Evolutionary conservation across 352 stramenopile species (phyloP).

Genomic region (Globisporangium barbulae): DNA sequence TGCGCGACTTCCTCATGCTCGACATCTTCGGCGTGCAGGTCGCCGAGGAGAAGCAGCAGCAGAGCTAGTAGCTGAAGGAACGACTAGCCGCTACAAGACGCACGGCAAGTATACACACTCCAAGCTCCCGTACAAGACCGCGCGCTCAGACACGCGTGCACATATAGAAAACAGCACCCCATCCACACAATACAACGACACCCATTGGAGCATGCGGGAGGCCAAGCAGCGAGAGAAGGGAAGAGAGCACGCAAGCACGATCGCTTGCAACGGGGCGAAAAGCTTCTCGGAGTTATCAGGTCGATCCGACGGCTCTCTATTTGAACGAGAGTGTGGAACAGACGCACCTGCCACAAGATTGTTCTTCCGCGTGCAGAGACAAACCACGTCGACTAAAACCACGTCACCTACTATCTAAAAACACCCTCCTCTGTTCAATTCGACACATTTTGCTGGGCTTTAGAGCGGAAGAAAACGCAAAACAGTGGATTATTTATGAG

Average conservation of each 20-base stretch:
- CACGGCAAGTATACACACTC: background rate
- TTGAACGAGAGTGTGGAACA: background rate
- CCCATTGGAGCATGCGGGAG: background rate
- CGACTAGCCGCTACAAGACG: background rate
- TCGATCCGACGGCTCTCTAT: constrained; percentile 6
- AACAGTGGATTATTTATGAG: background rate
- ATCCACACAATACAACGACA: background rate
- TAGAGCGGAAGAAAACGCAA: background rate
- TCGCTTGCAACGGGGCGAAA: background rate
- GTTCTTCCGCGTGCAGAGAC: constrained; percentile 5
- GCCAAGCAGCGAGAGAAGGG: background rate
- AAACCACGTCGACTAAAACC: background rate
- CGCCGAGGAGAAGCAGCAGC: constrained; percentile 50
- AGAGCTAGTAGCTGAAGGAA: constrained; percentile 13
- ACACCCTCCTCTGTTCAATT: background rate
- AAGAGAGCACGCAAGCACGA: background rate
- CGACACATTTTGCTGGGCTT: background rate
- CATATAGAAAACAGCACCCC: background rate
- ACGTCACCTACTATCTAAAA: background rate
- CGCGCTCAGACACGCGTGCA: background rate
- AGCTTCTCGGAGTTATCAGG: background rate
- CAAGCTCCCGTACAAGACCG: background rate
- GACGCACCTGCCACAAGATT: constrained; percentile 1
- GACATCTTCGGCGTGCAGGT: constrained; percentile 75
- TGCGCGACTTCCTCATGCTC: constrained; percentile 81